Evolutionary conservation across 2,329 filamentous ascomycete species (phyloP).

Genomic region (Clonostachys rosea): DNA sequence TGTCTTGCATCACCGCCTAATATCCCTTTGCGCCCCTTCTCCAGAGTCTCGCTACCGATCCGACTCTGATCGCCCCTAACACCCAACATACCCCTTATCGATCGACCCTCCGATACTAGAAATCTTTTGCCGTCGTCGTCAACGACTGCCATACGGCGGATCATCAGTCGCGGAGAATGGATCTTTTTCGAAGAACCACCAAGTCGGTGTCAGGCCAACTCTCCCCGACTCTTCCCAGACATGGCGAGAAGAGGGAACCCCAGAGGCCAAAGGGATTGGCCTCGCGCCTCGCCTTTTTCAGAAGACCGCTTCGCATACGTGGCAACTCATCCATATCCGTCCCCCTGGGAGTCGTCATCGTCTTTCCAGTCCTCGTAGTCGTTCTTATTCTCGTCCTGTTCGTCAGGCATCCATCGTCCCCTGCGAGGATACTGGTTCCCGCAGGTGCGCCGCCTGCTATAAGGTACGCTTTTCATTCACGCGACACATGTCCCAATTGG

Average conservation of each 20-base stretch:
- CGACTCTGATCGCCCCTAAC: background rate
- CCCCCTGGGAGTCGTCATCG: constrained; percentile 83
- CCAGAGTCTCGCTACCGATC: background rate
- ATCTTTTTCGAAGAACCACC: constrained; percentile 52
- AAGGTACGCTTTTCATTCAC: constrained; percentile 49
- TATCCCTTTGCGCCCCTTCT: too few species aligned
- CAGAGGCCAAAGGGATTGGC: constrained; percentile 32
- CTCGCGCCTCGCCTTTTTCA: constrained; percentile 71
- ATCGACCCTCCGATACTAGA: too few species aligned
- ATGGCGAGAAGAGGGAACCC: constrained; percentile 38
- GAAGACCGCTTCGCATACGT: constrained; percentile 79
- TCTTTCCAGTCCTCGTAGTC: constrained; percentile 90
- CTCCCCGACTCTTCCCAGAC: constrained; percentile 41
- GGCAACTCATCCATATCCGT: constrained; percentile 91
- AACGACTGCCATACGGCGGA: too few species aligned
- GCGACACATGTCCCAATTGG: background rate
- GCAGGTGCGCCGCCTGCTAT: constrained; percentile 84
- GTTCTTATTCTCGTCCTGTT: constrained; percentile 88
- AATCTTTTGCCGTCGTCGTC: too few species aligned
- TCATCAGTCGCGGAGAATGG: constrained; percentile 30
- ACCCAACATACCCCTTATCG: background rate
- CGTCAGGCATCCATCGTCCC: constrained; percentile 78
- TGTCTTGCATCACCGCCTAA: background rate
- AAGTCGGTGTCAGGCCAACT: constrained; percentile 38
- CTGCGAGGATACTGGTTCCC: constrained; percentile 80